Base-by-base conservation (phyloP, 2,329 filamentous ascomycete species). In the Arthroderma sp. region DNA sequence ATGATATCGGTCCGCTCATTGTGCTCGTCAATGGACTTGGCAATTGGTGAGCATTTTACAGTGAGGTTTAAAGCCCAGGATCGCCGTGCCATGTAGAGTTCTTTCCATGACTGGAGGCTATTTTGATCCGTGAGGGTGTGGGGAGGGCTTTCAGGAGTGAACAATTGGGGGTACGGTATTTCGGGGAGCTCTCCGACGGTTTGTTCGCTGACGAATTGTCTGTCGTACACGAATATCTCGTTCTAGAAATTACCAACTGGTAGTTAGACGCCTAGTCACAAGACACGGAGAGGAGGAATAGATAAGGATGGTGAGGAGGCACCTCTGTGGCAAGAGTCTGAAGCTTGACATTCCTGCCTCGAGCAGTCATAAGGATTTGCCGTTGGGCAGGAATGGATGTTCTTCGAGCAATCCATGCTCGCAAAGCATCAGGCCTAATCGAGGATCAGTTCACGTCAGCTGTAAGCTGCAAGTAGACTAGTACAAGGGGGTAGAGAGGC, bases 161-260 rank as follows among this genome's bases (percentile, higher is more conserved):
- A 77, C 37, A 75, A 64, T 44, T 71, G 69, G 5, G 73, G 70
- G 64, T 82, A 52, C 42, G 74, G 69, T 40, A 72, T 66, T 42
- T 61, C 56, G 57, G 68, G 57, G 50, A 77, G 63, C 51, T 81
- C 73, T 48, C 56, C 68, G 58, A 60, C 67, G 46, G 55, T 54
- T 11, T 59, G 53, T 38, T 67, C 61, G 48, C 59, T 63, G 42
- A 82, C 78, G 55, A 82, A 78, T 53, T 81, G 79, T 50, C 87
- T 83, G 63, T 95, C 87, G 65, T 94, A 98, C 43, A 96, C 78
- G 61, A 84, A 96, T 46, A 98, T 80, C 61, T 96, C 87, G 53
- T 78, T 84, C 82, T 93, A 53, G 44, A 31, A 28, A 30, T 36
- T 27, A 38, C 30, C 15, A 8, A 30, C 11, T 10, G 45, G 22